A percentile compares a stretch with the other conserved stretches of the same genome.
phyloP scores from a whole-genome alignment of 2,329 filamentous ascomycete genomes.

The Gyromitra esculenta region DNA sequence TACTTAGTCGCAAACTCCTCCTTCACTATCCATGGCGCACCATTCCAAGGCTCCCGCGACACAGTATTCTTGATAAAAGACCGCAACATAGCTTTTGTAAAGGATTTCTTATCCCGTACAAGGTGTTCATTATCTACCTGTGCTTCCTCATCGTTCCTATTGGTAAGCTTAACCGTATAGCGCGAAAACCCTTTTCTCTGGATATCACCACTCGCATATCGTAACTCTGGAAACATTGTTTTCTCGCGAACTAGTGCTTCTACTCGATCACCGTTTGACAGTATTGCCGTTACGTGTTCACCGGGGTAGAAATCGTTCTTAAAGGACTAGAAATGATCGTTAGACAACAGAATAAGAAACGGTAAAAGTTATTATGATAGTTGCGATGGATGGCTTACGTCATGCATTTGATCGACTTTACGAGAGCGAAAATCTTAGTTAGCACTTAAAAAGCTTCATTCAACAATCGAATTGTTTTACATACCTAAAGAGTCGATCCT shows the following conservation, averaged over 20 bases:
- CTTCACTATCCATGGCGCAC: constrained; percentile 97
- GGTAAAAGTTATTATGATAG: constrained; percentile 2
- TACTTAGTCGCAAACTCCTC: constrained; percentile 82
- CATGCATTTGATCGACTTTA: constrained; percentile 65
- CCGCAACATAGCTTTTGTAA: constrained; percentile 92
- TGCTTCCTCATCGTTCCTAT: constrained; percentile 75
- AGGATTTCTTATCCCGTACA: constrained; percentile 85
- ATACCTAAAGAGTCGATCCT: constrained; percentile 83
- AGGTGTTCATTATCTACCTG: constrained; percentile 81
- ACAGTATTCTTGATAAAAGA: constrained; percentile 96
- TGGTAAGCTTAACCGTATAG: constrained; percentile 81
- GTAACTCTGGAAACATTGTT: constrained; percentile 73
- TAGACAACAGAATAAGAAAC: constrained; percentile 16
- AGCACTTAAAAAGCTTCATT: constrained; percentile 54
- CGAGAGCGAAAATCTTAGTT: constrained; percentile 26
- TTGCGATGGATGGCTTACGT: constrained; percentile 60
- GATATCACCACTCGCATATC: constrained; percentile 59
- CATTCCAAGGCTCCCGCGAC: constrained; percentile 89
- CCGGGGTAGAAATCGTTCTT: constrained; percentile 91
- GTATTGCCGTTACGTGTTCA: constrained; percentile 79
- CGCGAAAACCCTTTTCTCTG: constrained; percentile 74
- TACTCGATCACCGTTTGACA: constrained; percentile 74
- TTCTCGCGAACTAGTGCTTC: constrained; percentile 86
- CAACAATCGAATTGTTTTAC: constrained; percentile 55
- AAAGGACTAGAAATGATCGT: constrained; percentile 66